Base-by-base conservation (phyloP, 345 rosid genomes). In the Euclidium syriacum region DNA sequence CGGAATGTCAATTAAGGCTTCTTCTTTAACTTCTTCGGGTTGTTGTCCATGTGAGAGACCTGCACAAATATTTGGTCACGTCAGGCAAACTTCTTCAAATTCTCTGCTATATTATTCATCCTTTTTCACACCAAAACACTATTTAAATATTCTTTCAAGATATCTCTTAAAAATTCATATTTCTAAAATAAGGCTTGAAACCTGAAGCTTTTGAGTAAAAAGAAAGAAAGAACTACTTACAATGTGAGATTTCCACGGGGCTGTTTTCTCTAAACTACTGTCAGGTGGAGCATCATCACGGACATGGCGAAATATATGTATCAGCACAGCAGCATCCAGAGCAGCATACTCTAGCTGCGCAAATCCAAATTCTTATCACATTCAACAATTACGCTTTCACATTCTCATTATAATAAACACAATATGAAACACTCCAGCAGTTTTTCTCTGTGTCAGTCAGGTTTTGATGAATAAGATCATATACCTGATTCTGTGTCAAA, bases 331-430 rank as follows among this genome's bases (percentile, higher is more conserved):
- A 42, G 97, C 96, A 73, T 94, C 97, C 3, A 94, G 84, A 2
- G 98, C 97, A 3, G 91, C 97, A 68, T 90, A 87, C 79, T 94
- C 96, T 39, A 94, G 84, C 91, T 94, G 91, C 77, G 67, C 7
- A 55, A 34, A 4, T 2, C 46, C n/a, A n/a, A 51, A 10, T 50
- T 22, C 58, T 9, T 11, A 33, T 33, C 35, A 53, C 52, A 29
- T 39, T 5, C 3, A 39, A 39, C 43, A 39, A 39, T 39, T 15
- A 39, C 10, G 34, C 18, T 24, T 19, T 43, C 49, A 43, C 25
- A 2, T n/a, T 43, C 26, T 43, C 25, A 15, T 36, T 25, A n/a
- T n/a, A 46, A 32, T 10, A 14, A 38, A 7, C 27, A 64, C 3
- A 17, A 18, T 12, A 40, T 32, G 26, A 42, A 35, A 44, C 34